These are phyloP conservation scores for Hymenoscyphus linearis DNA, from an alignment of 2,329 filamentous ascomycete species.

Conservation along the genomic window DNA sequence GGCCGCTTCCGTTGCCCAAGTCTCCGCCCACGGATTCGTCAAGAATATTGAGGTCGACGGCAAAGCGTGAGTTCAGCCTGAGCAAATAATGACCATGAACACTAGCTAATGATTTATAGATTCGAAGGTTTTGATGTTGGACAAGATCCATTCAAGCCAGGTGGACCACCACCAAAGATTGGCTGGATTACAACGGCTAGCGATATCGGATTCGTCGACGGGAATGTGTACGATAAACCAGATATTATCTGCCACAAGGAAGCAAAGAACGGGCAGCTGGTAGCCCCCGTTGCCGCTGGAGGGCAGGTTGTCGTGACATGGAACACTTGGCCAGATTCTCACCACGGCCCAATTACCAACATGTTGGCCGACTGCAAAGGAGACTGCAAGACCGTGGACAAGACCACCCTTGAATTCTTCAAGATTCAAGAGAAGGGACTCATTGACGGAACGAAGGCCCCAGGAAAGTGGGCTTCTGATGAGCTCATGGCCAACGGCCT, in stretches of 20 bases:
- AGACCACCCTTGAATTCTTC: conserved; percentile 36
- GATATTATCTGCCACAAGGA: conserved; percentile 47
- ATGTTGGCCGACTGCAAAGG: conserved; percentile 29
- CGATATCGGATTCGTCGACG: conserved; percentile 45
- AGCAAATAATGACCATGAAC: background rate
- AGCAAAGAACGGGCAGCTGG: conserved; percentile 36
- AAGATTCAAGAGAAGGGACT: conserved; percentile 39
- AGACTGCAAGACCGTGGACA: conserved; percentile 36
- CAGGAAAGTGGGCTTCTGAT: conserved; percentile 39
- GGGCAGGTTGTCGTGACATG: conserved; percentile 42
- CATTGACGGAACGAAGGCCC: conserved; percentile 29
- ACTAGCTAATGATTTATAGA: conserved; percentile 10
- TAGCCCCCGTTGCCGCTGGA: conserved; percentile 41
- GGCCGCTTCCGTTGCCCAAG: conserved; percentile 34
- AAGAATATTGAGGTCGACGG: conserved; percentile 40
- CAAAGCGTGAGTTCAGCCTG: conserved; percentile 15
- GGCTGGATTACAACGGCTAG: conserved; percentile 39
- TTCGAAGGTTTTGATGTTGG: conserved; percentile 30
- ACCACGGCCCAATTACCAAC: conserved; percentile 34
- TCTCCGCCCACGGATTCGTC: conserved; percentile 43
- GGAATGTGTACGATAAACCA: conserved; percentile 35
- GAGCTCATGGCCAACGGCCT: conserved; percentile 48
- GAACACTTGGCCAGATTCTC: conserved; percentile 45
- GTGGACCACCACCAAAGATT: conserved; percentile 26
- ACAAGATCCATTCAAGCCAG: conserved; percentile 16